Conservation (phyloP, 2,329 filamentous ascomycete genomes). For the Aspergillus melleus region DNA sequence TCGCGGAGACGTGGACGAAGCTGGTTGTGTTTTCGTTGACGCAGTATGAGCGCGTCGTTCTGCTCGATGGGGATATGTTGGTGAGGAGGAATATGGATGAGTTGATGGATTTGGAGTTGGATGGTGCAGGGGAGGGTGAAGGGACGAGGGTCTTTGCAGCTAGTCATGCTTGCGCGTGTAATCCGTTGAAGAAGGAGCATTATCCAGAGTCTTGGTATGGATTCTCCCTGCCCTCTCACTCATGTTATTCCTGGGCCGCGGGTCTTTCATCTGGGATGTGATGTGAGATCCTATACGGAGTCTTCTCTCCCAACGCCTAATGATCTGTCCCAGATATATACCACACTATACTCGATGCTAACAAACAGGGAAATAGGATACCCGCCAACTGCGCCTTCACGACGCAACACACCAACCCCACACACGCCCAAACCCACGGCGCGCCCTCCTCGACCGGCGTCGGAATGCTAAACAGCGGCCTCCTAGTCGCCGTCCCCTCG, state of each 20-base stretch:
- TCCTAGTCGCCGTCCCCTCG: constrained; percentile 63
- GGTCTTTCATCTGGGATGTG: no score
- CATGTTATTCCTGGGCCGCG: no score
- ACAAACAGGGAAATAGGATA: constrained; percentile 24
- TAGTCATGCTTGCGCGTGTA: constrained; percentile 22
- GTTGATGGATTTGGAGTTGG: constrained; percentile 78
- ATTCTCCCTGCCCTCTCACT: no score
- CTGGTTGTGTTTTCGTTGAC: constrained; percentile 73
- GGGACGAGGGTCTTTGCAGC: constrained; percentile 64
- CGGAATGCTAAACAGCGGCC: constrained; percentile 60
- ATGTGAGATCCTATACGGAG: no score
- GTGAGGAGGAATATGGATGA: constrained; percentile 85
- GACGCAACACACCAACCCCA: constrained; percentile 50
- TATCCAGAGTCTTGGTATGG: constrained; percentile 41
- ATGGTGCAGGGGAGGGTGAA: constrained; percentile 53
- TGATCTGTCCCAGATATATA: no score
- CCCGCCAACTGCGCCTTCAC: constrained; percentile 64
- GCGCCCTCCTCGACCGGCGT: constrained; percentile 53
- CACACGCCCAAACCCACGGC: constrained; percentile 38
- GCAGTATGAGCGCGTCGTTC: constrained; percentile 77
- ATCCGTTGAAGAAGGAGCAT: constrained; percentile 21
- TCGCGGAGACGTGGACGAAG: constrained; percentile 90
- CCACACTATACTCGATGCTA: no score
- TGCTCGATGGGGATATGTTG: constrained; percentile 88
- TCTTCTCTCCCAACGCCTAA: no score